These are phyloP conservation scores for Fomitopsis pulvina DNA, from an alignment of 768 basidiomycete genomes.

Conservation along the genomic window DNA sequence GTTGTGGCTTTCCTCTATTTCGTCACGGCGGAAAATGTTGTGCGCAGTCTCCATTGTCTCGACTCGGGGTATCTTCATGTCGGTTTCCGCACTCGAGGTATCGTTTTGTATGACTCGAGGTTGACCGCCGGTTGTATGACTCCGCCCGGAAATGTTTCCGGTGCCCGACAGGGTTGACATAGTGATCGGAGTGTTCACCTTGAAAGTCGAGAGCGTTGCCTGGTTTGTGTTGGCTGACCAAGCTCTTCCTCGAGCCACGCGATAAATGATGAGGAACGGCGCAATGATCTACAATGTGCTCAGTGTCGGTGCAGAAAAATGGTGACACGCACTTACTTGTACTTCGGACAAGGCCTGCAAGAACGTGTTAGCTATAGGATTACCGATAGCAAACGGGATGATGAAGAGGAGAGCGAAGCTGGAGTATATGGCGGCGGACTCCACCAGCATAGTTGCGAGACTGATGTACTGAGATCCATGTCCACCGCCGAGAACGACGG, in stretches of 20 bases:
- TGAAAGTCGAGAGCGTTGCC: too few species aligned
- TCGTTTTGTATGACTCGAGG: too few species aligned
- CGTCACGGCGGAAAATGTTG: too few species aligned
- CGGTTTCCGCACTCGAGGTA: too few species aligned
- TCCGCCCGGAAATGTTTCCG: too few species aligned
- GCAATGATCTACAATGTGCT: constrained; percentile 11
- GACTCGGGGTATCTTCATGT: too few species aligned
- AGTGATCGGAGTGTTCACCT: too few species aligned
- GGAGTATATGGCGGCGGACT: constrained; percentile 21
- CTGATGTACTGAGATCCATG: constrained; percentile 12
- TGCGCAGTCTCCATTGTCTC: too few species aligned
- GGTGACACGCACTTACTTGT: constrained; percentile 9
- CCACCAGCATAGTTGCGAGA: constrained; percentile 19
- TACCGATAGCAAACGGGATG: constrained; percentile 18
- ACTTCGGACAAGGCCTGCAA: constrained; percentile 9
- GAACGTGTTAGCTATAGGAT: constrained; percentile 17
- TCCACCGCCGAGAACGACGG: not conserved
- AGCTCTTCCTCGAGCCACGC: constrained; percentile 17
- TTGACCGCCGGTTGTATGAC: too few species aligned
- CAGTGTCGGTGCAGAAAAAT: not conserved
- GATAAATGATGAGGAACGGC: constrained; percentile 21
- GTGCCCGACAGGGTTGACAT: too few species aligned
- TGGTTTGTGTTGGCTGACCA: constrained; percentile 6
- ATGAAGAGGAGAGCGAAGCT: constrained; percentile 19
- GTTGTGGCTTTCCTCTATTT: too few species aligned